Evolutionary conservation across 306 rosid genomes (phyloP).

Genomic region (Mimosa bimucronata): DNA sequence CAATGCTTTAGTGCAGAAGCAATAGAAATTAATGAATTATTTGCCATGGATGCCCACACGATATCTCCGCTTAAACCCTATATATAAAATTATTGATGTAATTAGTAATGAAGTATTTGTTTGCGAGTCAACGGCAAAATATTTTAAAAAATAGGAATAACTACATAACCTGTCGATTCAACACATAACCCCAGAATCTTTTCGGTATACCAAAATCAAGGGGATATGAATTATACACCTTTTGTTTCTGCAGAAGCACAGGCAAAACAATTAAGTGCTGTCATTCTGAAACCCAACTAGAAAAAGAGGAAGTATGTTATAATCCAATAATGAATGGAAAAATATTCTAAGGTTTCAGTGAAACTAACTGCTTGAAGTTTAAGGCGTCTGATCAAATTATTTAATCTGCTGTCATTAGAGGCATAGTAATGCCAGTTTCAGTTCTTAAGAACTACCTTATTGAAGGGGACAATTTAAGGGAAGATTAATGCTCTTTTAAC

Average conservation of each 20-base stretch:
- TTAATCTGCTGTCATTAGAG: background rate
- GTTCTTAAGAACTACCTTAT: conserved; percentile 6
- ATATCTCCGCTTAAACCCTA: conserved; percentile 74
- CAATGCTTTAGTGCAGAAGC: conserved; percentile 78
- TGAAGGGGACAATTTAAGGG: conserved; percentile 17
- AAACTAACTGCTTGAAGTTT: background rate
- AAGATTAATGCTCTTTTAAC: conserved; percentile 12
- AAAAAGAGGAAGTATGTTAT: background rate
- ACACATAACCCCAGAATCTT: conserved; percentile 90
- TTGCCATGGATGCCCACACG: conserved; percentile 88
- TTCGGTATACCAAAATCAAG: conserved; percentile 75
- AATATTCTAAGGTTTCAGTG: conserved; percentile 17
- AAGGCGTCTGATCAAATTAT: conserved; percentile 2
- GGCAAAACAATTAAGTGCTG: conserved; percentile 33
- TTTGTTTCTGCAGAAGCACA: conserved; percentile 80
- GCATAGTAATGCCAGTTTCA: background rate
- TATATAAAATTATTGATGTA: conserved; percentile 20
- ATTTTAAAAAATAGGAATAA: conserved; percentile 7
- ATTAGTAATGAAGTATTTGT: conserved; percentile 23
- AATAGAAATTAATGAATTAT: conserved; percentile 65
- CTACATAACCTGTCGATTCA: conserved; percentile 67
- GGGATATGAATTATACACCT: conserved; percentile 72
- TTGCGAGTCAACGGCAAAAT: background rate
- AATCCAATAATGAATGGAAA: conserved; percentile 25
- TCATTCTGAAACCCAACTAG: background rate